Percentiles rank a stretch among this genome's conserved stretches.
Conservation (phyloP, 495 filamentous ascomycete genomes). For the Aspergillus homomorphus region DNA sequence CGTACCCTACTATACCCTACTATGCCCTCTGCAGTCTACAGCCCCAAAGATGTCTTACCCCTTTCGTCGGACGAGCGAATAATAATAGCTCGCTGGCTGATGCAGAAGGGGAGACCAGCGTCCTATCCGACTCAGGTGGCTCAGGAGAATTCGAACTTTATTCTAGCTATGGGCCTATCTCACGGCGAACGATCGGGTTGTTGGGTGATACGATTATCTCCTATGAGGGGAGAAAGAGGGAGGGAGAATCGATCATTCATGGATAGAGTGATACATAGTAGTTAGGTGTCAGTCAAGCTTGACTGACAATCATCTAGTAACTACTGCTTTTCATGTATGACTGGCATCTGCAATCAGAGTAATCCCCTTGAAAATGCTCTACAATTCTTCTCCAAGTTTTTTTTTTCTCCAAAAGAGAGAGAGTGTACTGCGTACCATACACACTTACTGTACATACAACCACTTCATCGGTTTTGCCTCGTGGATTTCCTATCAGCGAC, state of each 20-base stretch:
- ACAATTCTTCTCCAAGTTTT: no score
- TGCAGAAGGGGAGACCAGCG: constrained; percentile 1
- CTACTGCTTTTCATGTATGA: constrained; percentile 16
- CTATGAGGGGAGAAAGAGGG: no score
- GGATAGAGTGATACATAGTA: neutral
- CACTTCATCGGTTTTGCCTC: constrained; percentile 17
- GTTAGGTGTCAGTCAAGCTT: neutral
- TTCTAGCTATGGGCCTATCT: constrained; percentile 8
- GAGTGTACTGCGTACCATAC: neutral
- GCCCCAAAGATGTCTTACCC: constrained; percentile 25
- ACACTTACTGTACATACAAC: constrained; percentile 8
- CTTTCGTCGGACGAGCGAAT: constrained; percentile 9
- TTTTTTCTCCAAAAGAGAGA: no score
- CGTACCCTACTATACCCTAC: constrained; percentile 6
- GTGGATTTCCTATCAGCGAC: constrained; percentile 18
- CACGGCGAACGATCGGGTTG: neutral
- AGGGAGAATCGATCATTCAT: no score
- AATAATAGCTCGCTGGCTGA: constrained; percentile 20
- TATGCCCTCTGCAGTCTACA: constrained; percentile 2
- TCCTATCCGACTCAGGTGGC: constrained; percentile 17
- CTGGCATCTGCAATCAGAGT: constrained; percentile 24
- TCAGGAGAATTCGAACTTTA: constrained; percentile 19
- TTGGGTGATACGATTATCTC: neutral
- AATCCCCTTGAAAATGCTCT: constrained; percentile 9
- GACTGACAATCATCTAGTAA: constrained; percentile 3